Percentiles rank a stretch among this genome's conserved stretches.
phyloP scores from a whole-genome alignment of 1,139 yeast genomes.

The Geotrichum aggregatum region DNA sequence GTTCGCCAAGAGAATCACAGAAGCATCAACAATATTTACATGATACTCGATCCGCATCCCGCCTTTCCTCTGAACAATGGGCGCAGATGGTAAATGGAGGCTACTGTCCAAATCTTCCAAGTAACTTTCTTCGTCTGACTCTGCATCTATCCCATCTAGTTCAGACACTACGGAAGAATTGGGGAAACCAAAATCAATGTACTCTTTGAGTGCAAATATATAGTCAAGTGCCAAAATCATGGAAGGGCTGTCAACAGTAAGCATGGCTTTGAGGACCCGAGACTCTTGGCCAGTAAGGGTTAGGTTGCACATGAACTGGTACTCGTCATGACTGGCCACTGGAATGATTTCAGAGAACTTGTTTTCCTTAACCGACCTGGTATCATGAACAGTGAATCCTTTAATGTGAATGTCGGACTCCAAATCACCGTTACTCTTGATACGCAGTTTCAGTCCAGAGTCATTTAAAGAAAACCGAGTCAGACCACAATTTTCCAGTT shows the following conservation, averaged over 20 bases:
- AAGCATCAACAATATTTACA: conserved; percentile 70
- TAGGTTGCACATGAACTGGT: conserved; percentile 66
- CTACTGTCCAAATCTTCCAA: conserved; percentile 17
- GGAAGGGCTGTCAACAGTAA: conserved; percentile 76
- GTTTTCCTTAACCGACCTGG: conserved; percentile 57
- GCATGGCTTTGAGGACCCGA: conserved; percentile 44
- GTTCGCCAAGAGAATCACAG: conserved; percentile 75
- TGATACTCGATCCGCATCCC: conserved; percentile 46
- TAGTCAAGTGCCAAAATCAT: conserved; percentile 83
- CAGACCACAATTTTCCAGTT: conserved; percentile 44
- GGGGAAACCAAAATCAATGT: conserved; percentile 47
- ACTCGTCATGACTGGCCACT: conserved; percentile 52
- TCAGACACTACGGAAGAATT: conserved; percentile 21
- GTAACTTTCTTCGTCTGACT: conserved; percentile 21
- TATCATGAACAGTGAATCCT: conserved; percentile 76
- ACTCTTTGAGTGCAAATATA: conserved; percentile 67
- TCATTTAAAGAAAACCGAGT: conserved; percentile 64
- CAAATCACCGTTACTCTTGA: conserved; percentile 55
- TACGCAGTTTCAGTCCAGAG: conserved; percentile 48
- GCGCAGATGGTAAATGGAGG: not conserved
- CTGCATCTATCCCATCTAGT: conserved; percentile 21
- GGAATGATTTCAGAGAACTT: conserved; percentile 81
- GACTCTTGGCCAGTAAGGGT: conserved; percentile 22
- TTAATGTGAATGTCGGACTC: conserved; percentile 60
- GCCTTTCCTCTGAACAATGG: not conserved